Evolutionary conservation across 2,329 filamentous ascomycete genomes (phyloP).

Genomic region (Sporothrix mexicana): DNA sequence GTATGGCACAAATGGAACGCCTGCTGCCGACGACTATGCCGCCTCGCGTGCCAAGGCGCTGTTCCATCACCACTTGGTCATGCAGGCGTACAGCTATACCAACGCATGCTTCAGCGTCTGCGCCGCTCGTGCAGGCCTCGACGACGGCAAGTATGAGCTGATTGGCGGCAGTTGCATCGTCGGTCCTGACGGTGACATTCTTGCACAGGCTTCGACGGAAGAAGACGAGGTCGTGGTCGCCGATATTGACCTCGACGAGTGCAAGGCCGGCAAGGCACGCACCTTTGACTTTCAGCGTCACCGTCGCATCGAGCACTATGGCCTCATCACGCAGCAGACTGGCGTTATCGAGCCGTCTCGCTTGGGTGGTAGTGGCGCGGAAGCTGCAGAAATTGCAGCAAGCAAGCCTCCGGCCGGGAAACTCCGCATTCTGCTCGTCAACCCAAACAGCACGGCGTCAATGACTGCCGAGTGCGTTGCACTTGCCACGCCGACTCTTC

Average conservation of each 20-base stretch:
- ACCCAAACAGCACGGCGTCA: slow-evolving; percentile 37
- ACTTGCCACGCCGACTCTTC: slow-evolving; percentile 35
- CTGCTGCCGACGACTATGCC: slow-evolving; percentile 49
- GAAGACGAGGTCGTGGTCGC: slow-evolving; percentile 50
- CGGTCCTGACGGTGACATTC: slow-evolving; percentile 52
- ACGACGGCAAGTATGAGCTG: slow-evolving; percentile 53
- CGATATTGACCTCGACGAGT: slow-evolving; percentile 36
- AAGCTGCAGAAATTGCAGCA: not conserved
- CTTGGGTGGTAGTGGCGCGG: not conserved
- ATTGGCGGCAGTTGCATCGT: slow-evolving; percentile 55
- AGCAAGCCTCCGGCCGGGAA: slow-evolving; percentile 4
- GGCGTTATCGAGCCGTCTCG: slow-evolving; percentile 36
- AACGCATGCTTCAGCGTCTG: slow-evolving; percentile 57
- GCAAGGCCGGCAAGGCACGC: slow-evolving; percentile 35
- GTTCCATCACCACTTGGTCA: slow-evolving; percentile 57
- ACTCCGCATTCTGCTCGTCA: slow-evolving; percentile 37
- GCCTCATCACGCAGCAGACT: slow-evolving; percentile 45
- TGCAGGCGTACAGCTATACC: slow-evolving; percentile 58
- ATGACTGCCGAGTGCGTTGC: slow-evolving; percentile 37
- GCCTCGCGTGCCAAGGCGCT: slow-evolving; percentile 53
- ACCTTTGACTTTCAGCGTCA: slow-evolving; percentile 38
- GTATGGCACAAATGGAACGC: slow-evolving; percentile 58
- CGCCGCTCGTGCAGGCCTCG: slow-evolving; percentile 54
- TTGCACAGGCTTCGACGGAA: slow-evolving; percentile 56
- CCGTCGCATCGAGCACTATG: slow-evolving; percentile 44